phyloP scores from a whole-genome alignment of 208 protist genomes.

The Trypanosoma conorhini region DNA sequence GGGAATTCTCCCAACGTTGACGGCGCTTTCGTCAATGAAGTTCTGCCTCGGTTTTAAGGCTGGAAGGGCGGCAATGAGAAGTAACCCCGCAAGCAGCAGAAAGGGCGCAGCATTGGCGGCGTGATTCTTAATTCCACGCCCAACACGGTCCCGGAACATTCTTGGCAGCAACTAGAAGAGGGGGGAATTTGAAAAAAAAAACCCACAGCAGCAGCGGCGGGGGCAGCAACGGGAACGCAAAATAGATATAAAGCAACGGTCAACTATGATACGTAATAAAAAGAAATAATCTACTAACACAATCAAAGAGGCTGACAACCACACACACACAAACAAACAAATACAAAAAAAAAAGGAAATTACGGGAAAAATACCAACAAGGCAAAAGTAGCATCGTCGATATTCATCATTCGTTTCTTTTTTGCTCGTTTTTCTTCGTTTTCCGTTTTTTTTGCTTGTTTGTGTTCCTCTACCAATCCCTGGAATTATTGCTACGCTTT shows the following conservation, averaged over 20 bases:
- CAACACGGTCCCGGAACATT: slow-evolving; percentile 36
- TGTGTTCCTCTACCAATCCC: slow-evolving; percentile 14
- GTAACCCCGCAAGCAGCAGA: slow-evolving; percentile 40
- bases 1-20: slow-evolving; percentile 33
- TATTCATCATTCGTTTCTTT: not conserved
- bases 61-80: slow-evolving; percentile 47
- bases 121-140: slow-evolving; percentile 32
- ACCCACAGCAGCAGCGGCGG: slow-evolving; percentile 2
- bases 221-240: slow-evolving; percentile 1
- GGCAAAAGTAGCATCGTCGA: slow-evolving; percentile 5
- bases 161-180: slow-evolving; percentile 8
- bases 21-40: slow-evolving; percentile 64
- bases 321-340: not conserved
- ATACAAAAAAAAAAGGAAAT: slow-evolving; percentile 27
- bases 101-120: slow-evolving; percentile 40
- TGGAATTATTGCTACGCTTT: not conserved
- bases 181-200: slow-evolving; percentile 19
- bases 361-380: slow-evolving; percentile 19
- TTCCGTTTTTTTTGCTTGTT: not conserved
- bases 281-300: not conserved
- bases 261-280: not conserved
- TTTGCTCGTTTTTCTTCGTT: not conserved
- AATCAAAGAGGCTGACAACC: not conserved
- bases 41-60: slow-evolving; percentile 25
- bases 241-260: slow-evolving; percentile 14